These are phyloP conservation scores for Quercus cerris DNA, from an alignment of 306 rosid species.

Conservation along the genomic window DNA sequence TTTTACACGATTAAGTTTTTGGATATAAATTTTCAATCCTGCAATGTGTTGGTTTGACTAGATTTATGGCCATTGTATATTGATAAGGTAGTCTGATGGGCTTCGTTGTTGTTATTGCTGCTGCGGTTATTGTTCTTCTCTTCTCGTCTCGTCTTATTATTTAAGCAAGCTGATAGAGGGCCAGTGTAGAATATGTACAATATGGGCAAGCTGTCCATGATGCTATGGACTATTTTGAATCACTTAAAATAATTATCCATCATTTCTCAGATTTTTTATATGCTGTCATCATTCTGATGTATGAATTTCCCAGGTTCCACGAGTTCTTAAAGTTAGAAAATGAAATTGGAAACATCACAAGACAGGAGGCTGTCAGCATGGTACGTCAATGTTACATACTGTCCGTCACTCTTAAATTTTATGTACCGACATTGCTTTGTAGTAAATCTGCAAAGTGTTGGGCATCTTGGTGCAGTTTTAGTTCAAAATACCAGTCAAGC, in stretches of 20 bases:
- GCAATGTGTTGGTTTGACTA: no score
- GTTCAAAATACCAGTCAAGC: neutral
- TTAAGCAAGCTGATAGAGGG: neutral
- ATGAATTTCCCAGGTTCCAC: constrained; percentile 69
- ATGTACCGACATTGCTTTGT: neutral
- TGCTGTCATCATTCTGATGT: constrained; percentile 6
- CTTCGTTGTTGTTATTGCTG: no score
- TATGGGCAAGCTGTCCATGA: constrained; percentile 13
- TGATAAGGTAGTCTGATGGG: no score
- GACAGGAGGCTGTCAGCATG: constrained; percentile 99
- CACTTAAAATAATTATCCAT: neutral
- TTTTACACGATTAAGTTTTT: no score
- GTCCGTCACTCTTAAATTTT: constrained; percentile 23
- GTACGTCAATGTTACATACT: constrained; percentile 45
- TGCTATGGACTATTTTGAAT: constrained; percentile 15
- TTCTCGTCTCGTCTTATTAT: no score
- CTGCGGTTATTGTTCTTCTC: no score
- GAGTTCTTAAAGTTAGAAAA: constrained; percentile 96
- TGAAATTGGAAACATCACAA: constrained; percentile 96
- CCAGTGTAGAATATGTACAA: neutral
- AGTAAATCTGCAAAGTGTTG: constrained; percentile 8
- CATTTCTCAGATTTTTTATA: neutral
- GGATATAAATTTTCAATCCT: no score
- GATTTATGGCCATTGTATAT: no score
- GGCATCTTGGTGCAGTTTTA: constrained; percentile 11